Conservation (phyloP, 2,329 filamentous ascomycete species). For the Apiospora pterosperma region DNA sequence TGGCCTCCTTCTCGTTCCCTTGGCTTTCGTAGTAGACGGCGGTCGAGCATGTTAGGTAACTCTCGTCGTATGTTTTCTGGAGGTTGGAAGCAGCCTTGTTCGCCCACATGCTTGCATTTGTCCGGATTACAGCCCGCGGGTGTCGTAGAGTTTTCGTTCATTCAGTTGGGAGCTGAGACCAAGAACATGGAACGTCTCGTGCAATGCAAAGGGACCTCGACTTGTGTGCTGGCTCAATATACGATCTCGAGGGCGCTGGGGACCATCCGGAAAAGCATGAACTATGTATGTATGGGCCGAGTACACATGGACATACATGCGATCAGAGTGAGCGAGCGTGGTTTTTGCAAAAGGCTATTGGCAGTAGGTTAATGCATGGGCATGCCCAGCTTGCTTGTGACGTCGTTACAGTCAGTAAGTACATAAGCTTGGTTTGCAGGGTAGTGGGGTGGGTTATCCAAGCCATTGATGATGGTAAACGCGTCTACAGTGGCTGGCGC, state of each 20-base stretch:
- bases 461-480: background rate
- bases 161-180: background rate
- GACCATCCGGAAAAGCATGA: background rate
- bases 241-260: background rate
- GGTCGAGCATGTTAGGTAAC: conserved; percentile 90
- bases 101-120: conserved; percentile 42
- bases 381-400: background rate
- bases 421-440: background rate
- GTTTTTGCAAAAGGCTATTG: background rate
- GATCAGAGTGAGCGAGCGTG: background rate
- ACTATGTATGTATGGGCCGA: background rate
- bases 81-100: conserved; percentile 64
- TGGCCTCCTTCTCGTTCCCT: conserved; percentile 88
- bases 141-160: background rate
- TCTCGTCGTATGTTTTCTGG: conserved; percentile 97
- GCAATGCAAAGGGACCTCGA: background rate
- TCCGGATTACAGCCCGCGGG: background rate
- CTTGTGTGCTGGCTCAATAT: background rate
- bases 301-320: background rate
- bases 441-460: background rate
- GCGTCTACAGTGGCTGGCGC: background rate
- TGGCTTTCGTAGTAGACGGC: conserved; percentile 93
- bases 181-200: background rate
- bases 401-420: background rate
- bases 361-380: background rate